These are phyloP conservation scores for Penicillium palitans DNA, from an alignment of 2,329 filamentous ascomycete genomes.

Conservation along the genomic window DNA sequence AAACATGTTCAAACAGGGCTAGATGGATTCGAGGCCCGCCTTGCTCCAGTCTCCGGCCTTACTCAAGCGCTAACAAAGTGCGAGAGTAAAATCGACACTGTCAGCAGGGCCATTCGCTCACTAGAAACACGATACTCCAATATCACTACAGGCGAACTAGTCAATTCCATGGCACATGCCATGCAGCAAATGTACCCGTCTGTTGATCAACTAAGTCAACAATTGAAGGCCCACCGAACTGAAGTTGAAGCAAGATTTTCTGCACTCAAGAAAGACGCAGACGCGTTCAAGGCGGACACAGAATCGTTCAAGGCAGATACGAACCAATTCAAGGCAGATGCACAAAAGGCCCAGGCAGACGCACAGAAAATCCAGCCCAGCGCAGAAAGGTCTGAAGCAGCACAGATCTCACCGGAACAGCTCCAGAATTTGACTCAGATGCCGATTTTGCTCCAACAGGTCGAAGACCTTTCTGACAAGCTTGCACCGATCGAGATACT, in stretches of 20 bases:
- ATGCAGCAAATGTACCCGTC: constrained; percentile 41
- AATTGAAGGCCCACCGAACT: not conserved
- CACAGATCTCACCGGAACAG: not conserved
- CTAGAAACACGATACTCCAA: constrained; percentile 54
- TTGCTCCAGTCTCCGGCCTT: not conserved
- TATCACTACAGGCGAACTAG: constrained; percentile 43
- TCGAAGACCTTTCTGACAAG: not conserved
- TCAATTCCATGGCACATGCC: constrained; percentile 34
- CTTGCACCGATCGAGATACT: not conserved
- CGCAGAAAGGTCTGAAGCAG: not conserved
- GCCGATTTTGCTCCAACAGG: not conserved
- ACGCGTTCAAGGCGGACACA: not conserved
- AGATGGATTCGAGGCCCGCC: not conserved
- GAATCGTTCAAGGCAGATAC: constrained; percentile 1
- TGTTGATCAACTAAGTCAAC: constrained; percentile 5
- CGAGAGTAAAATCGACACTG: constrained; percentile 13
- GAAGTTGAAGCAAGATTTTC: constrained; percentile 2
- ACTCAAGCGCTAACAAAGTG: not conserved
- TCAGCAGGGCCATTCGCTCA: constrained; percentile 32
- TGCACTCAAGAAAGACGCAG: not conserved
- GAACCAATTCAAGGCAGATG: not conserved
- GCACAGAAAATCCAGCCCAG: not conserved
- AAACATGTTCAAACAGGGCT: not conserved
- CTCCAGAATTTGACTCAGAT: not conserved
- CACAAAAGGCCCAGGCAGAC: not conserved